phyloP scores from a whole-genome alignment of 2,329 filamentous ascomycete genomes.

The Ophiocordyceps camponoti-saundersi region DNA sequence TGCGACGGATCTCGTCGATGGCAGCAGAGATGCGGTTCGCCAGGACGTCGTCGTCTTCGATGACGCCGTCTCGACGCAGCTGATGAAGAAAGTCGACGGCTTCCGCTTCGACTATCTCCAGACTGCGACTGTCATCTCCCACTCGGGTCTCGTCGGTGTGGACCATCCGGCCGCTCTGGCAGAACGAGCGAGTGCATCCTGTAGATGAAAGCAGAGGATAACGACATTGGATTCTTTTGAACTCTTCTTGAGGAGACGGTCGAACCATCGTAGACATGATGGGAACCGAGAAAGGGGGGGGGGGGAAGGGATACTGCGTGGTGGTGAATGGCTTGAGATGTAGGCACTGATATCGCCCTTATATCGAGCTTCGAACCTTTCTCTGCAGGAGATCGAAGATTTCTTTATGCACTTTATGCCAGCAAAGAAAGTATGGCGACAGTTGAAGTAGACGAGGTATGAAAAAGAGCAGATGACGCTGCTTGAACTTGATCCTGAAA shows the following conservation, averaged over 20 bases:
- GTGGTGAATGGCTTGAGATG: too few relatives aligned
- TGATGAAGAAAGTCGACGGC: conserved; percentile 1
- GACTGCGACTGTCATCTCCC: neutral
- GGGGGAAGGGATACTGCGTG: neutral
- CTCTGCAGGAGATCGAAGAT: too few relatives aligned
- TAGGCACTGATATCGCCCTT: too few relatives aligned
- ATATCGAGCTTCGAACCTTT: too few relatives aligned
- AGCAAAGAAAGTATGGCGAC: neutral
- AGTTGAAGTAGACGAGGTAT: too few relatives aligned
- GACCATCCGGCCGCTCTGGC: conserved; percentile 1
- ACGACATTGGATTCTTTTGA: neutral
- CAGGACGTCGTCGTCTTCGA: neutral
- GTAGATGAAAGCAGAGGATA: conserved; percentile 1
- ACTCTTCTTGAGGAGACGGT: conserved; percentile 1
- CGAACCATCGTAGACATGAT: neutral
- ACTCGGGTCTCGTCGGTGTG: conserved; percentile 1
- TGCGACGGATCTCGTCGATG: neutral
- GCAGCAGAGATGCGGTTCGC: neutral
- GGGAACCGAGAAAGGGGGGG: neutral
- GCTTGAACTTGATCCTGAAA: too few relatives aligned
- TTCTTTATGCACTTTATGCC: neutral
- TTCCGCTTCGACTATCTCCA: neutral
- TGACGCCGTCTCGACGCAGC: neutral
- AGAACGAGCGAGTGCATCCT: conserved; percentile 1
- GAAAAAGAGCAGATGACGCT: too few relatives aligned